These are phyloP conservation scores for Backusella macrospora DNA, from an alignment of 192 early-diverging fungal species.

Conservation along the genomic window DNA sequence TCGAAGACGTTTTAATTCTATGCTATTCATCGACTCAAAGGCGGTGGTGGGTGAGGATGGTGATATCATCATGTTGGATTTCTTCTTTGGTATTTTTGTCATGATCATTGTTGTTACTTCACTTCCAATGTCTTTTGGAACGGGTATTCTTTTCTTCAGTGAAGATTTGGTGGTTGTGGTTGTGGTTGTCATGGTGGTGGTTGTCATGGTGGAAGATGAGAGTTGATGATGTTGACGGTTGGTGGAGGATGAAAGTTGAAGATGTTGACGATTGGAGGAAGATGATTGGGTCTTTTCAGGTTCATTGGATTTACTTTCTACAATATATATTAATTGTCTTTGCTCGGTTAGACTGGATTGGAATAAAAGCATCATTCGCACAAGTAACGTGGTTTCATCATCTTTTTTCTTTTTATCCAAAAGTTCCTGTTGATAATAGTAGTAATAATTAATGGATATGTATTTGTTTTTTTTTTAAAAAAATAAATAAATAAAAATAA, in stretches of 20 bases:
- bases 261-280: too few species aligned
- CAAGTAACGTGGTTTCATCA: background rate
- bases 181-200: background rate
- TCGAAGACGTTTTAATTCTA: background rate
- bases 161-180: background rate
- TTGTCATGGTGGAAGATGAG: background rate
- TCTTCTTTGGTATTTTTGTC: background rate
- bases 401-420: constrained; percentile 7
- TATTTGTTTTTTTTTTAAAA: too few species aligned
- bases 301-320: background rate
- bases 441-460: too few species aligned
- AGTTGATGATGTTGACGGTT: too few species aligned
- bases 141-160: constrained; percentile 3
- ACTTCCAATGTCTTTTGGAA: background rate
- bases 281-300: too few species aligned
- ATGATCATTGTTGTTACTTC: background rate
- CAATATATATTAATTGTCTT: background rate
- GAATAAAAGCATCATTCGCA: background rate
- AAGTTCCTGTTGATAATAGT: background rate
- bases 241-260: too few species aligned
- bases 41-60: background rate
- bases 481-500: background rate
- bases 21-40: background rate
- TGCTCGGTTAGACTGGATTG: constrained; percentile 20
- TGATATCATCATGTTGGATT: background rate